These are phyloP conservation scores for Maudiozyma saulgeensis DNA, from an alignment of 805 yeast species.

Conservation along the genomic window DNA sequence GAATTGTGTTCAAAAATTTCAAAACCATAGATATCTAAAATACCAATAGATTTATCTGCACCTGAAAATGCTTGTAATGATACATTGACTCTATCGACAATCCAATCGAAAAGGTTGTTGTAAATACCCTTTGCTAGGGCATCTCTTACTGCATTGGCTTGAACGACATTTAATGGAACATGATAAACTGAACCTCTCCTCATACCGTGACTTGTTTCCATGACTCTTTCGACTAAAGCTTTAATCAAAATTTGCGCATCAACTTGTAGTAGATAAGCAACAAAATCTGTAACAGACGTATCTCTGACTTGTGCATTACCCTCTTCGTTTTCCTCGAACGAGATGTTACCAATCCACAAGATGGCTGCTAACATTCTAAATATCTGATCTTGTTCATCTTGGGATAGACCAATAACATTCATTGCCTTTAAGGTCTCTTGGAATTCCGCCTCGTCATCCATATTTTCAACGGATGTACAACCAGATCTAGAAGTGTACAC, in stretches of 20 bases:
- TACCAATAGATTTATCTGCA: conserved; percentile 70
- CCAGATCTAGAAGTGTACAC: conserved; percentile 78
- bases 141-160: conserved; percentile 91
- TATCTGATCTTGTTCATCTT: conserved; percentile 80
- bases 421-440: conserved; percentile 77
- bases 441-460: conserved; percentile 76
- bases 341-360: conserved; percentile 89
- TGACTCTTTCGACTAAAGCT: conserved; percentile 66
- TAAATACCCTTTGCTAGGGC: conserved; percentile 92
- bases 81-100: conserved; percentile 79
- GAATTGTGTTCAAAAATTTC: conserved; percentile 93
- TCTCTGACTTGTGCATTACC: conserved; percentile 81
- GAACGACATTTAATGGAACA: conserved; percentile 83
- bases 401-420: conserved; percentile 74
- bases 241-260: conserved; percentile 55
- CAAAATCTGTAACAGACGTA: conserved; percentile 84
- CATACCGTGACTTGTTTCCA: conserved; percentile 86
- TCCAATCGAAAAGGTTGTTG: conserved; percentile 91
- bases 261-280: conserved; percentile 83
- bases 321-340: conserved; percentile 75
- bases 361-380: conserved; percentile 78
- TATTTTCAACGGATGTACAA: conserved; percentile 77
- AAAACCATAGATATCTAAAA: conserved; percentile 90
- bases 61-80: conserved; percentile 53
- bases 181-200: conserved; percentile 89